Conservation (phyloP, 495 filamentous ascomycete genomes). For the Thermothielavioides terrestris region DNA sequence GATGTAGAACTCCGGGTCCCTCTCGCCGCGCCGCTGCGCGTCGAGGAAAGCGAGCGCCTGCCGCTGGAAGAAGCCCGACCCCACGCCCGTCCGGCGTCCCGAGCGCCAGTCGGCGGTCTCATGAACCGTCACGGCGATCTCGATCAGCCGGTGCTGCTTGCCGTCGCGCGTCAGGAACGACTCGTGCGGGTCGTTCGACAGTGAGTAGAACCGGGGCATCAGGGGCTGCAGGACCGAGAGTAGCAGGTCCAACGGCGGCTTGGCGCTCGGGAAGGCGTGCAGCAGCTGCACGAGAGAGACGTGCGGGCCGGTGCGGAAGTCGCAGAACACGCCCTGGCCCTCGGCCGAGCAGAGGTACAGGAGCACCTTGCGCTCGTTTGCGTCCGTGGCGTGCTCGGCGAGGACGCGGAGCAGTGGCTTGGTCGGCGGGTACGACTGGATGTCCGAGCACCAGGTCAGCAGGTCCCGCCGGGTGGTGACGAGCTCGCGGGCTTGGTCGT, state of each 20-base stretch:
- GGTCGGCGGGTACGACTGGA: slow-evolving; percentile 85
- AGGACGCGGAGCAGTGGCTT: slow-evolving; percentile 80
- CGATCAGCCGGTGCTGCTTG: slow-evolving; percentile 72
- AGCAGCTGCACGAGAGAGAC: slow-evolving; percentile 77
- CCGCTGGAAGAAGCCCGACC: slow-evolving; percentile 79
- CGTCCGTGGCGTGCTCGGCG: slow-evolving; percentile 72
- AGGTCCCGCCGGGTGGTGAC: slow-evolving; percentile 84
- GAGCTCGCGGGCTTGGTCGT: slow-evolving; percentile 74
- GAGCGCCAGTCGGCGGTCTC: slow-evolving; percentile 72
- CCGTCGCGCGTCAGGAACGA: slow-evolving; percentile 59
- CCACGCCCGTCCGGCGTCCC: slow-evolving; percentile 58
- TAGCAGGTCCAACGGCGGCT: slow-evolving; percentile 73
- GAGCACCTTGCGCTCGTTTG: slow-evolving; percentile 79
- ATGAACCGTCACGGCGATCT: slow-evolving; percentile 91
- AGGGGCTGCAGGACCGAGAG: slow-evolving; percentile 72
- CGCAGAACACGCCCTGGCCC: slow-evolving; percentile 89
- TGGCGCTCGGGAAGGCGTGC: slow-evolving; percentile 82
- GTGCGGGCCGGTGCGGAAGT: slow-evolving; percentile 83
- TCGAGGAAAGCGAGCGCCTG: slow-evolving; percentile 61
- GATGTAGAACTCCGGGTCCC: slow-evolving; percentile 55
- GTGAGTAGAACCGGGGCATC: slow-evolving; percentile 97
- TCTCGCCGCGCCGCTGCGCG: slow-evolving; percentile 49
- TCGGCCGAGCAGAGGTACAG: slow-evolving; percentile 79
- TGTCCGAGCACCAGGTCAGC: slow-evolving; percentile 88
- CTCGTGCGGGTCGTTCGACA: slow-evolving; percentile 89